Evolutionary conservation across 2,329 filamentous ascomycete species (phyloP).

Genomic region (Sporothrix schenckii): DNA sequence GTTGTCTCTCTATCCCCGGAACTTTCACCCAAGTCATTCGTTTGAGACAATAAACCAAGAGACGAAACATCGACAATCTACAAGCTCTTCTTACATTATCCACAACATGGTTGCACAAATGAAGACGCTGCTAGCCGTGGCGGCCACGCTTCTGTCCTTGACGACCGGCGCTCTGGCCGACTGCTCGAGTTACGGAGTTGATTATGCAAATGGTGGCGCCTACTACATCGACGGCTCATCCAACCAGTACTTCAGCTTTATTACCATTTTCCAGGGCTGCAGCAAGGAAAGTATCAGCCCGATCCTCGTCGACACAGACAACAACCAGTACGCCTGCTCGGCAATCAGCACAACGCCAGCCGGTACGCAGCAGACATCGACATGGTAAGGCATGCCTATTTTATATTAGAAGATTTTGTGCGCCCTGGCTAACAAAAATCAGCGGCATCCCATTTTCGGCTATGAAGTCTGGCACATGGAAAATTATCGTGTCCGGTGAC

Average conservation of each 20-base stretch:
- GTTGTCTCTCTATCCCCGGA: neutral
- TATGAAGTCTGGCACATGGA: conserved; percentile 46
- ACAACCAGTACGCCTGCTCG: conserved; percentile 45
- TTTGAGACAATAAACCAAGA: neutral
- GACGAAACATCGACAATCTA: neutral
- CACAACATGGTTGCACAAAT: conserved; percentile 36
- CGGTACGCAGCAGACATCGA: conserved; percentile 45
- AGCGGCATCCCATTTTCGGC: conserved; percentile 46
- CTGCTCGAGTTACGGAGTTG: conserved; percentile 46
- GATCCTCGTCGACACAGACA: conserved; percentile 43
- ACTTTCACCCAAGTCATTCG: conserved; percentile 7
- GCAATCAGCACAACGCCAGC: conserved; percentile 43
- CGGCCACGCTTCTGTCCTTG: conserved; percentile 36
- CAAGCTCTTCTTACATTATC: neutral
- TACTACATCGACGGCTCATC: conserved; percentile 47
- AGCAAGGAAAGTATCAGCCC: conserved; percentile 44
- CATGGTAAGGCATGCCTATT: conserved; percentile 42
- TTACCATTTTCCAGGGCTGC: conserved; percentile 47
- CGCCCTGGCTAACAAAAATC: neutral
- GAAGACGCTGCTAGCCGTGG: conserved; percentile 36
- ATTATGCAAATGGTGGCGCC: conserved; percentile 46
- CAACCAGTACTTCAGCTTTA: conserved; percentile 47
- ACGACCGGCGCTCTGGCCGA: conserved; percentile 36
- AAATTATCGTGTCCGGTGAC: conserved; percentile 44
- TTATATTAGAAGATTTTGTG: neutral